These are phyloP conservation scores for Nitzschia sp. DNA, from an alignment of 108 stramenopile species.

Conservation along the genomic window DNA sequence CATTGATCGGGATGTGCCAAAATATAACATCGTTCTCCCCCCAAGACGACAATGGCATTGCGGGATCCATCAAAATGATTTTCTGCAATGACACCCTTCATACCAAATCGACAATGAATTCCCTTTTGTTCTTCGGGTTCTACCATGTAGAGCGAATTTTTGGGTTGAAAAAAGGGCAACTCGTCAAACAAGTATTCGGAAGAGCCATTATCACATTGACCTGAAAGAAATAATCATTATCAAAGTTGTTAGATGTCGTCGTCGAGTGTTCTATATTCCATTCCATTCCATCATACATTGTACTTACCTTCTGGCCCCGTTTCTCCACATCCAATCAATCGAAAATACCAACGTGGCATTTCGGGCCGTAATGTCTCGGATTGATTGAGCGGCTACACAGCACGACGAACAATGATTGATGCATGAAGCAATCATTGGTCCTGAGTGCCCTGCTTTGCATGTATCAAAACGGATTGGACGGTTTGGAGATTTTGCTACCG, in stretches of 20 bases:
- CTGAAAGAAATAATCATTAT: too few relatives aligned
- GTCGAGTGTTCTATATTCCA: too few relatives aligned
- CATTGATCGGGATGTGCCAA: conserved; percentile 90
- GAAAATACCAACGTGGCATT: conserved; percentile 90
- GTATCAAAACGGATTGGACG: too few relatives aligned
- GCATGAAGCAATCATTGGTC: too few relatives aligned
- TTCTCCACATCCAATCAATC: conserved; percentile 70
- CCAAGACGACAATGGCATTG: conserved; percentile 83
- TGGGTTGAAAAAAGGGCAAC: conserved; percentile 59
- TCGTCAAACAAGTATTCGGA: conserved; percentile 63
- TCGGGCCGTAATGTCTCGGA: too few relatives aligned
- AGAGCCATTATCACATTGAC: conserved; percentile 43
- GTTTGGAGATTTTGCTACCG: too few relatives aligned
- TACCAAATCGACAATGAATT: conserved; percentile 95
- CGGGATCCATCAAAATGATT: conserved; percentile 88
- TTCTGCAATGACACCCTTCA: conserved; percentile 89
- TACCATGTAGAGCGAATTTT: conserved; percentile 56
- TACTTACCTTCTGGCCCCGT: conserved; percentile 52
- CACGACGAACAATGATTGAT: too few relatives aligned
- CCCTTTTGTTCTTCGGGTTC: conserved; percentile 47
- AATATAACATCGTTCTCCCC: conserved; percentile 88
- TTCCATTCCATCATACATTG: background rate
- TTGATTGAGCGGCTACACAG: too few relatives aligned
- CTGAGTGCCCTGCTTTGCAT: too few relatives aligned
- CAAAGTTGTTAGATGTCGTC: too few relatives aligned